Conservation (phyloP, 2,329 filamentous ascomycete species). For the Colletotrichum spaethianum region DNA sequence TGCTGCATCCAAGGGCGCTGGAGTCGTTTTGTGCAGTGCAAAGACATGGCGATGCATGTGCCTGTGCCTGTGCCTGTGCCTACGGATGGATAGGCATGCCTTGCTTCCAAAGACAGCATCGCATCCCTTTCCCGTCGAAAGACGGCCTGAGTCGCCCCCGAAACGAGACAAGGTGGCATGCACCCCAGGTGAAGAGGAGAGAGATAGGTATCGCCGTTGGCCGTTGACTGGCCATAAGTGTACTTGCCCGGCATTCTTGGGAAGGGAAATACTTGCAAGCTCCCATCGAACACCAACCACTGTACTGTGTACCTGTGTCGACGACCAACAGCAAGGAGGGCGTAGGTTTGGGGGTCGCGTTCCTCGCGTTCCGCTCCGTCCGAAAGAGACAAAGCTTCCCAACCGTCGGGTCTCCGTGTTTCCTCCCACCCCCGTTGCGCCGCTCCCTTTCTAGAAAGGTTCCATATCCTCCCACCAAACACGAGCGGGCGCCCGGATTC, state of each 20-base stretch:
- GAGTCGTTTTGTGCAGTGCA: background rate
- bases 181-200: slow-evolving; percentile 1
- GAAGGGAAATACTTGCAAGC: background rate
- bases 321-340: background rate
- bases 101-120: background rate
- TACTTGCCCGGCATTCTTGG: background rate
- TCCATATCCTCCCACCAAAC: background rate
- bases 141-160: slow-evolving; percentile 22
- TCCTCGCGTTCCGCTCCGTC: slow-evolving; percentile 38
- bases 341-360: slow-evolving; percentile 22
- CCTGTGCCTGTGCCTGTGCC: no score
- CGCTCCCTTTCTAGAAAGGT: slow-evolving; percentile 30
- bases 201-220: background rate
- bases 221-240: background rate
- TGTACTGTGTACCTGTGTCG: background rate
- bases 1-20: background rate
- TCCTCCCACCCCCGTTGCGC: background rate
- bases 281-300: background rate
- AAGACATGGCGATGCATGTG: no score
- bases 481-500: slow-evolving; percentile 12
- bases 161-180: slow-evolving; percentile 22
- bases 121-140: background rate
- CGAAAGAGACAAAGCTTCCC: slow-evolving; percentile 40
- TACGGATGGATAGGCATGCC: background rate
- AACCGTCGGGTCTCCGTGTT: slow-evolving; percentile 29